A percentile compares a stretch with the other conserved stretches of the same genome.
These are phyloP conservation scores for Tuber indicum DNA, from an alignment of 495 filamentous ascomycete genomes.

Conservation along the genomic window DNA sequence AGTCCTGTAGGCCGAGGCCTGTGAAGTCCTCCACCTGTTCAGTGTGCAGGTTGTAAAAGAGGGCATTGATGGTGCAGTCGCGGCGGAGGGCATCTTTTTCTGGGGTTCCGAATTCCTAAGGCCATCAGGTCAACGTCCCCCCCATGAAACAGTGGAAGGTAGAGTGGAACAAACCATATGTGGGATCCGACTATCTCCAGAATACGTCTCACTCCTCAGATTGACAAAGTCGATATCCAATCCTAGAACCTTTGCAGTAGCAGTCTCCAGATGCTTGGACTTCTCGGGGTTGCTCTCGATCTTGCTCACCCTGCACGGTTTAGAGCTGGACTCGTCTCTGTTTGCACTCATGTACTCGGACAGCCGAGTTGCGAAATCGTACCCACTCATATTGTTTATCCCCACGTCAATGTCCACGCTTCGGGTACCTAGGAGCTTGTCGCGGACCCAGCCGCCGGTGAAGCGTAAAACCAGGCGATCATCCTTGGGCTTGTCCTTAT, in stretches of 20 bases:
- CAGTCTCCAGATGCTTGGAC: conserved; percentile 93
- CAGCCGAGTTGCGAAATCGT: conserved; percentile 66
- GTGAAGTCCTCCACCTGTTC: conserved; percentile 78
- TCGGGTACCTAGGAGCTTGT: conserved; percentile 75
- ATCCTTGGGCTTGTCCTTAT: conserved; percentile 3
- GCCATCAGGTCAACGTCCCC: background rate
- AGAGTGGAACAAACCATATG: conserved; percentile 50
- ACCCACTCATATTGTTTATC: conserved; percentile 92
- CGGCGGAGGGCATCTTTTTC: conserved; percentile 82
- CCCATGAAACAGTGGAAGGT: background rate
- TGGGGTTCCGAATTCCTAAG: conserved; percentile 74
- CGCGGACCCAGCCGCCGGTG: conserved; percentile 97
- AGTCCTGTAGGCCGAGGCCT: conserved; percentile 63
- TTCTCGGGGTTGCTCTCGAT: conserved; percentile 91
- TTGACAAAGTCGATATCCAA: conserved; percentile 93
- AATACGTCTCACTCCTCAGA: conserved; percentile 83
- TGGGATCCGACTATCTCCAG: conserved; percentile 77
- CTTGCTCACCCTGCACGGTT: conserved; percentile 57
- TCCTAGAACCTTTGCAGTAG: conserved; percentile 75
- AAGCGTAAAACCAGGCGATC: conserved; percentile 61
- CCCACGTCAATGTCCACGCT: conserved; percentile 93
- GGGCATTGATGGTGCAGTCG: conserved; percentile 89
- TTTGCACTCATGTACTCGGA: conserved; percentile 52
- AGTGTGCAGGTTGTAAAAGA: conserved; percentile 89
- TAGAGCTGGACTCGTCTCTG: conserved; percentile 42